A percentile compares a stretch with the other conserved stretches of the same genome.
These are phyloP conservation scores for Alnus rubra DNA, from an alignment of 306 rosid genomes.

Conservation along the genomic window DNA sequence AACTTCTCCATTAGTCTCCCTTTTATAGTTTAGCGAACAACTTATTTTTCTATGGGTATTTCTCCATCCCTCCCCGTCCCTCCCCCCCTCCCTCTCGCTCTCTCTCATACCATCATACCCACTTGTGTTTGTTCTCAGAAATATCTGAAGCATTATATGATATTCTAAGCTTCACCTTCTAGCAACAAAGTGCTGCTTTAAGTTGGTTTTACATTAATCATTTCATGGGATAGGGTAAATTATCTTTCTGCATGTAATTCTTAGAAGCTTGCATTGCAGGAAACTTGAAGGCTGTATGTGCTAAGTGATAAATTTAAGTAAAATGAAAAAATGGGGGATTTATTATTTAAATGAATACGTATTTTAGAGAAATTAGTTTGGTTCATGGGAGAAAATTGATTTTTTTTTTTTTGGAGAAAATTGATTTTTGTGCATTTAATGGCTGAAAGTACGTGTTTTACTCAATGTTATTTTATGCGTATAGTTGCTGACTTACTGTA, in stretches of 20 bases:
- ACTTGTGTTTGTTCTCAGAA: neutral
- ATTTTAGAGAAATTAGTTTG: neutral
- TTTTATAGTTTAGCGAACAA: neutral
- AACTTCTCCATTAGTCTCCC: neutral
- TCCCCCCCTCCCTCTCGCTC: neutral
- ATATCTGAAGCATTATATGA: neutral
- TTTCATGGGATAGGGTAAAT: neutral
- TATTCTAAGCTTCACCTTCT: neutral
- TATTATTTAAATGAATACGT: neutral
- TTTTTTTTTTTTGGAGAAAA: neutral
- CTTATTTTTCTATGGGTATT: neutral
- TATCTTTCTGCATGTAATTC: neutral
- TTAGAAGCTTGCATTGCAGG: neutral
- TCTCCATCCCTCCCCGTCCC: neutral
- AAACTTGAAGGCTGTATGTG: neutral
- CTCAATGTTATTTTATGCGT: neutral
- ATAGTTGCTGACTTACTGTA: neutral
- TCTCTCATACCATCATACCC: neutral
- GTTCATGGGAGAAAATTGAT: neutral
- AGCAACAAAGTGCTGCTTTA: neutral
- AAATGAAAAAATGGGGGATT: neutral
- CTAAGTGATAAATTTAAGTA: neutral
- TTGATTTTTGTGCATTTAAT: neutral
- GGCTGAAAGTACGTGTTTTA: neutral
- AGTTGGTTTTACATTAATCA: neutral